Percentiles rank a stretch among this genome's conserved stretches.
phyloP scores from a whole-genome alignment of 2,329 filamentous ascomycete genomes.

The Tolypocladium album region DNA sequence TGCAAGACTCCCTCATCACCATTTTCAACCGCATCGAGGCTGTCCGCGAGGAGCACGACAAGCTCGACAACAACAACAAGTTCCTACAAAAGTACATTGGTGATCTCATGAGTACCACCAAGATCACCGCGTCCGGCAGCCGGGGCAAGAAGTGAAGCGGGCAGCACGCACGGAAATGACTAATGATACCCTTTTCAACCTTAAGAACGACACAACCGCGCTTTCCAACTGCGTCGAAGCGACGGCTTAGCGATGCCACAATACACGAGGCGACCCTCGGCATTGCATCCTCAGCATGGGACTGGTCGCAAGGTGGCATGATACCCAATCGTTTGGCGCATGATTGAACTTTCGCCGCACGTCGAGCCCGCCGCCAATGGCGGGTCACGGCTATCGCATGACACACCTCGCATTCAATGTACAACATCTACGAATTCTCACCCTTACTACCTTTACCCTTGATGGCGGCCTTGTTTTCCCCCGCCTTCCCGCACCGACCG shows the following conservation, averaged over 20 bases:
- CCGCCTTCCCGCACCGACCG: neutral
- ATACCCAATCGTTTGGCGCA: neutral
- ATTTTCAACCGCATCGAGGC: constrained; percentile 92
- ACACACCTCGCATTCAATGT: neutral
- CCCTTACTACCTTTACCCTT: too few species aligned
- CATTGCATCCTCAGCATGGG: neutral
- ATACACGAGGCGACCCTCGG: neutral
- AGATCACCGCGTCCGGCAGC: constrained; percentile 50
- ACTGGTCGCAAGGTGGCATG: neutral
- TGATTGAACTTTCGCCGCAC: neutral
- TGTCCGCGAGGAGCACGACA: constrained; percentile 89
- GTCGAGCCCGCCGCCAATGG: neutral
- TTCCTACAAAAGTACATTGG: constrained; percentile 98
- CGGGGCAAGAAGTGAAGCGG: constrained; percentile 40
- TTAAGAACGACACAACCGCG: neutral
- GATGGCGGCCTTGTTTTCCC: neutral
- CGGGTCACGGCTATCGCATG: neutral
- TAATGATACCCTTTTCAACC: neutral
- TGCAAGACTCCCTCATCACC: constrained; percentile 81
- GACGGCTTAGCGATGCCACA: neutral
- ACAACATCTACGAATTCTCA: neutral
- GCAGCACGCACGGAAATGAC: neutral
- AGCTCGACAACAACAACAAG: constrained; percentile 92
- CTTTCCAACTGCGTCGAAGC: neutral
- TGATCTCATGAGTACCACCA: constrained; percentile 81